phyloP scores from a whole-genome alignment of 1,284 basidiomycete genomes.

The Anthracocystis setariae region DNA sequence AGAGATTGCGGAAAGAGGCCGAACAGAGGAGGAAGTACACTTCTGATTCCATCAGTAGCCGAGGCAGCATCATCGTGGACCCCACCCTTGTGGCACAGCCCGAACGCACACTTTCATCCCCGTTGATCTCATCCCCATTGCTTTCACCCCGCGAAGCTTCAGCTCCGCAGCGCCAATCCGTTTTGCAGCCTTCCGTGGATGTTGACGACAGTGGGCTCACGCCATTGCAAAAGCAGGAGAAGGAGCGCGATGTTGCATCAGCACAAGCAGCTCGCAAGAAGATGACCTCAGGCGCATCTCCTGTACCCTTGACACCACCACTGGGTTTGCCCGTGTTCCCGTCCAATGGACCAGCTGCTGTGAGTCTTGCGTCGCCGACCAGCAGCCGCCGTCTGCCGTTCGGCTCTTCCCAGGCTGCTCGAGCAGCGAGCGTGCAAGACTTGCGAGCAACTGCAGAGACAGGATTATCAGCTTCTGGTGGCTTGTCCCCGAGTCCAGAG shows the following conservation, averaged over 20 bases:
- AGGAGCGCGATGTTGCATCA: conserved; percentile 51
- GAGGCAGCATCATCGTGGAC: conserved; percentile 27
- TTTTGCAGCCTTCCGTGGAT: conserved; percentile 22
- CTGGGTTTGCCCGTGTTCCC: conserved; percentile 13
- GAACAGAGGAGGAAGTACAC: conserved; percentile 25
- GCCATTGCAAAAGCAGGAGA: conserved; percentile 39
- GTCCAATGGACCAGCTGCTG: conserved; percentile 9
- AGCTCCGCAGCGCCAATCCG: conserved; percentile 17
- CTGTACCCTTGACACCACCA: conserved; percentile 14
- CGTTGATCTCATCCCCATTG: conserved; percentile 30
- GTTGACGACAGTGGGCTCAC: conserved; percentile 37
- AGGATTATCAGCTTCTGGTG: conserved; percentile 29
- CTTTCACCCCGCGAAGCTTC: conserved; percentile 43
- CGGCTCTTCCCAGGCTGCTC: conserved; percentile 31
- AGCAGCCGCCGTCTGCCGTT: conserved; percentile 27
- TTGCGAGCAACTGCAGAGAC: conserved; percentile 43
- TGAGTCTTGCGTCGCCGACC: conserved; percentile 13
- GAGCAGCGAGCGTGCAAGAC: conserved; percentile 53
- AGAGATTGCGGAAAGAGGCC: conserved; percentile 43
- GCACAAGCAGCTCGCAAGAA: conserved; percentile 51
- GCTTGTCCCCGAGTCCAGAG: conserved; percentile 34
- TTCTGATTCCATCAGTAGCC: conserved; percentile 30
- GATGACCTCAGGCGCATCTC: conserved; percentile 21
- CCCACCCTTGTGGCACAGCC: conserved; percentile 9
- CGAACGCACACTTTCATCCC: conserved; percentile 26